Evolutionary conservation across 2,329 filamentous ascomycete species (phyloP), one percentile per base, ranked within the genome.

Genomic region (Fusarium longipes): DNA sequence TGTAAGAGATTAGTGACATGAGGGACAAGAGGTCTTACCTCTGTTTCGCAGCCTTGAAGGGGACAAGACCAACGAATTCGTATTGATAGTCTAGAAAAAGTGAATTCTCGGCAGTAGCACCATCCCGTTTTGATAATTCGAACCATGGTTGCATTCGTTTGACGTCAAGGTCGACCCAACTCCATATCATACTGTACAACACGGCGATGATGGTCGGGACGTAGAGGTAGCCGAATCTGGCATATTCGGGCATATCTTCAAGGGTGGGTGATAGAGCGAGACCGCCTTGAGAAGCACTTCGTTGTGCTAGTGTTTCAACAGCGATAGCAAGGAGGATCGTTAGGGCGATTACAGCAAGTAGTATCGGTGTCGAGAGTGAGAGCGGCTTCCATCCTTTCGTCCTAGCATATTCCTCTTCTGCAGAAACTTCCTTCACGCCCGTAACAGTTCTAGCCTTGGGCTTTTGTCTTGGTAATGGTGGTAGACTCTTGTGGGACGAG

Each of bases 101-200:
- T 0, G 85, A 87, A 1, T 84, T 68, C 8, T 77, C 73, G 0
- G 79, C 85, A 0, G 66, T 67, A 0, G 83, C 83, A 0, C 86
- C 87, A 0, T 71, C 66, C 0, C 67, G 15, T 11, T 80, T 82
- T 0, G 86, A 87, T 1, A 90, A 54, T 22, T 89, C 85, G 12
- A 87, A 82, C 78, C 83, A 90, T 0, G 87, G 87, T 32, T 90
- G 86, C 42, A 89, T 76, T 0, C 88, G 69, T 58, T 88, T 87
- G 0, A 81, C 77, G 33, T 90, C 85, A 0, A 89, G 71, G 49
- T 90, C 87, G 0, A 89, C 79, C 85, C 86, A 88, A 4, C 79
- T 81, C 86, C 87, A 89, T 0, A 83, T 43, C 1, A 89, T 78
- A 36, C 85, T 85, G 63, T 87, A 89, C 0, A 85, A 8, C 0